A percentile compares a stretch with the other conserved stretches of the same genome.
phyloP scores from a whole-genome alignment of 495 filamentous ascomycete genomes.

The Penicillium fimorum region DNA sequence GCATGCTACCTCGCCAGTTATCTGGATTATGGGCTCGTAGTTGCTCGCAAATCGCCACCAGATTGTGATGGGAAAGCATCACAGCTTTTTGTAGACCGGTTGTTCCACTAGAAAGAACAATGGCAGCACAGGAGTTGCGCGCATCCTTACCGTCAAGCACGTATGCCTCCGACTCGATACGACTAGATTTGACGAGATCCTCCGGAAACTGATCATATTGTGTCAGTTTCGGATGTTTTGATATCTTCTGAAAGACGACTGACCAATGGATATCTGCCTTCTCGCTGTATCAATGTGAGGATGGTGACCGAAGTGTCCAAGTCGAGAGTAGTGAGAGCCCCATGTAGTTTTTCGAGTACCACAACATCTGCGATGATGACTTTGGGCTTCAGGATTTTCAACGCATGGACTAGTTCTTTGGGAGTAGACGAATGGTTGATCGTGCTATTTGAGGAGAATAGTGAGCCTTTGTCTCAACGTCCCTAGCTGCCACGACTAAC shows the following conservation, averaged over 20 bases:
- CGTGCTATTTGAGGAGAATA: constrained; percentile 34
- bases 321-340: not conserved
- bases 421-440: constrained; percentile 76
- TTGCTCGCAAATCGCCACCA: constrained; percentile 47
- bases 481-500: not conserved
- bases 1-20: constrained; percentile 9
- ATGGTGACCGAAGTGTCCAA: not conserved
- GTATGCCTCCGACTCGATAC: not conserved
- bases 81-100: constrained; percentile 83
- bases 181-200: not conserved
- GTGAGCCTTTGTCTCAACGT: not conserved
- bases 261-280: not conserved
- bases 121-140: constrained; percentile 18
- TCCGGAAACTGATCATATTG: not conserved
- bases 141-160: constrained; percentile 2
- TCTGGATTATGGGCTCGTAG: constrained; percentile 11
- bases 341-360: not conserved
- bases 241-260: not conserved
- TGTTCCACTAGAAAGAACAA: constrained; percentile 62
- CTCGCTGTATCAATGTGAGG: not conserved
- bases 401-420: constrained; percentile 70
- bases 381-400: constrained; percentile 62
- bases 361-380: constrained; percentile 41
- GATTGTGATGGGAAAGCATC: constrained; percentile 70
- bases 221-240: not conserved